Base-by-base conservation (phyloP, 73 alveolate genomes). In the Paramecium primaurelia region DNA sequence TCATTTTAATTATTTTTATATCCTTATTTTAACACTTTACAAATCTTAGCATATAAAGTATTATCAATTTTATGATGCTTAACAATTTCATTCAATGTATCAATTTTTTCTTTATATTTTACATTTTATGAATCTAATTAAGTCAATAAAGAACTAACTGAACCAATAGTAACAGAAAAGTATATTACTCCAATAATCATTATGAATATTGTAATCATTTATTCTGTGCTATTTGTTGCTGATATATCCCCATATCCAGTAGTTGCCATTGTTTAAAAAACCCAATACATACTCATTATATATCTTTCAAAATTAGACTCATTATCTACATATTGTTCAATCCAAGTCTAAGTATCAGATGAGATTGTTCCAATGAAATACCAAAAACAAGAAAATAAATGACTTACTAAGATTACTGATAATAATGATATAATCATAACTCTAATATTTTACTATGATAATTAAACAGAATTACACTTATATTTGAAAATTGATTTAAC, bases 311-410 rank as follows among this genome's bases (percentile, higher is more conserved):
- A 54, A 22, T 54, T 54, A 16, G 69, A 54, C 20, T 54, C 69
- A 54, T 54, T 54, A 0, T 8, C 69, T n/a, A 54, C 69, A 5
- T 54, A 32, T 20, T 32, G 30, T 12, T 75, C 59, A 75, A 75
- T 45, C 88, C 88, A 75, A 34, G 58, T 75, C 3, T 75, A 8
- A n/a, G 64, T 40, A 2, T 75, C 88, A 75, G 64, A 22, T 16
- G 60, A 22, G 12, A 75, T 22, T 6, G 49, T 45, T 4, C 88
- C 88, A 6, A 75, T 40, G 22, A 75, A 75, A 20, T 75, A 75
- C 88, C 88, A 75, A 75, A 75, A 34, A 3, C 88, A 75, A 12
- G 88, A 75, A 38, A 30, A 75, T 5, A 75, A 37, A 75, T 75
- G 88, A 75, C 88, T 75, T 14, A 75, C 88, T 22, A 75, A 9